phyloP scores from a whole-genome alignment of 495 filamentous ascomycete genomes.

The Wilcoxina mikolae region DNA sequence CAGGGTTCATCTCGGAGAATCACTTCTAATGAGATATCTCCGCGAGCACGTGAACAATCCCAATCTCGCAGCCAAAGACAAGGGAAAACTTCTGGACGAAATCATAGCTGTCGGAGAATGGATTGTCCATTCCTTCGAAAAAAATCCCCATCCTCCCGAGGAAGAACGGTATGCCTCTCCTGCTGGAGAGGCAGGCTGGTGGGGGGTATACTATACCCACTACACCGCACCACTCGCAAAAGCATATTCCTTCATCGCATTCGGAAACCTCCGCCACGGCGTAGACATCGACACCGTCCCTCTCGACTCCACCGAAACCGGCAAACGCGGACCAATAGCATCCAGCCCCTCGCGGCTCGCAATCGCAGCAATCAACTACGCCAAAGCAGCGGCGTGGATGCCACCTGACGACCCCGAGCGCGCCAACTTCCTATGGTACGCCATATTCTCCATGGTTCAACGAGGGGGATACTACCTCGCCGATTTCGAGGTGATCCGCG shows the following conservation, averaged over 20 bases:
- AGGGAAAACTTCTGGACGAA: conserved; percentile 19
- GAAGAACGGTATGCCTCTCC: conserved; percentile 11
- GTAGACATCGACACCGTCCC: conserved; percentile 10
- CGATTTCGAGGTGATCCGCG: conserved; percentile 19
- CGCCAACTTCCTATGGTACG: conserved; percentile 16
- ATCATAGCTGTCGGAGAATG: conserved; percentile 20
- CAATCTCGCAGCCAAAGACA: conserved; percentile 11
- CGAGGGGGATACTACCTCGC: conserved; percentile 22
- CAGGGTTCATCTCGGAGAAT: conserved; percentile 23
- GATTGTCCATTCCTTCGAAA: conserved; percentile 20
- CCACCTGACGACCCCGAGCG: conserved; percentile 23
- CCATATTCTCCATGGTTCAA: conserved; percentile 18
- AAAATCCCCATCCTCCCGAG: conserved; percentile 18
- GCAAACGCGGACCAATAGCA: not conserved
- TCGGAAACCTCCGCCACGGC: conserved; percentile 15
- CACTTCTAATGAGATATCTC: conserved; percentile 17
- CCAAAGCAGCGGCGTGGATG: conserved; percentile 21
- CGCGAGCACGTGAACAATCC: conserved; percentile 4
- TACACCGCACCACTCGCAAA: conserved; percentile 18
- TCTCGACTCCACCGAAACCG: not conserved
- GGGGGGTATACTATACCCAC: conserved; percentile 25
- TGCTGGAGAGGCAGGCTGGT: conserved; percentile 23
- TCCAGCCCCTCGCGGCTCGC: not conserved
- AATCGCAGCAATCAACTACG: conserved; percentile 18
- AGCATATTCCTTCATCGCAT: conserved; percentile 20